Conservation (phyloP, 495 filamentous ascomycete genomes). For the Penicillium taxi region DNA sequence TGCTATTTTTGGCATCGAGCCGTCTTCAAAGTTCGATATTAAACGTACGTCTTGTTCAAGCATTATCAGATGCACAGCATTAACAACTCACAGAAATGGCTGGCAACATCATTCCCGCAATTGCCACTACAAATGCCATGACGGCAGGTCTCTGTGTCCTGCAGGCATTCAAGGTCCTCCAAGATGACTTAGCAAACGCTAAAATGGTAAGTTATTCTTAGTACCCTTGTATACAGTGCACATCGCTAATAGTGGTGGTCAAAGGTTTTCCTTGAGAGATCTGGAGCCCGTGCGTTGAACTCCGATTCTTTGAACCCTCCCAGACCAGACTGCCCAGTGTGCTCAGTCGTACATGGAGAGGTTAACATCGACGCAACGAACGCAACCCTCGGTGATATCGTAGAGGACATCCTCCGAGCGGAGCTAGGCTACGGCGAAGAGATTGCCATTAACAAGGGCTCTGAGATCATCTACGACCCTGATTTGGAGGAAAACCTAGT, state of each 20-base stretch:
- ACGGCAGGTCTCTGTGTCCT: conserved; percentile 89
- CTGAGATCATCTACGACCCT: conserved; percentile 73
- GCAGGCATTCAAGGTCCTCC: conserved; percentile 86
- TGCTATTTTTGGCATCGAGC: conserved; percentile 74
- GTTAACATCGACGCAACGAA: conserved; percentile 60
- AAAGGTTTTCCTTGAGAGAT: conserved; percentile 71
- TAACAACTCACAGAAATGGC: conserved; percentile 67
- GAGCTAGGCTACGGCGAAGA: conserved; percentile 79
- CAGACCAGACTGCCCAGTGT: conserved; percentile 73
- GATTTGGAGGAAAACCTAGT: conserved; percentile 80
- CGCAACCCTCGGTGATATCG: conserved; percentile 74
- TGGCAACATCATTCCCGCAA: conserved; percentile 97
- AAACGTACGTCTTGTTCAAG: conserved; percentile 61
- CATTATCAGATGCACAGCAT: not conserved
- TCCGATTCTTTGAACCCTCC: conserved; percentile 67
- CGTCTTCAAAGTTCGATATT: conserved; percentile 87
- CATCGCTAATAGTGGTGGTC: conserved; percentile 3
- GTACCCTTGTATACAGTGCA: no score
- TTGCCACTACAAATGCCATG: conserved; percentile 96
- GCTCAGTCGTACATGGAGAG: conserved; percentile 60
- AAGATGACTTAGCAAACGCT: conserved; percentile 56
- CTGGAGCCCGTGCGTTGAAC: conserved; percentile 62
- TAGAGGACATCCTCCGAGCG: conserved; percentile 60
- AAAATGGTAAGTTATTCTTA: conserved; percentile 41
- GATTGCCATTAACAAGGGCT: conserved; percentile 63